phyloP scores from a whole-genome alignment of 352 stramenopile genomes.

The Phytophthora litchii region DNA sequence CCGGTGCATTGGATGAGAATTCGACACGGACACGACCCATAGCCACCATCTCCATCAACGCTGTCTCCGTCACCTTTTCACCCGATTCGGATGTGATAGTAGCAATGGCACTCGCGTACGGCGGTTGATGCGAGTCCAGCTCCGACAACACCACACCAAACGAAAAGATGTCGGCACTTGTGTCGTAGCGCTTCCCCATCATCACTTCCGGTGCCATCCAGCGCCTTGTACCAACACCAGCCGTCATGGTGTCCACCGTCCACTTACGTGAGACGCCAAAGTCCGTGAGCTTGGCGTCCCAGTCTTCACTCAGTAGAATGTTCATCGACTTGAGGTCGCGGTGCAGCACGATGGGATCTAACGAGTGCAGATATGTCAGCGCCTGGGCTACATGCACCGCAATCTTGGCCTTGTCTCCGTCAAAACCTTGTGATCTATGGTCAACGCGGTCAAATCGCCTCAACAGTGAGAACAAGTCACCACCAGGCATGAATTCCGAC shows the following conservation, averaged over 20 bases:
- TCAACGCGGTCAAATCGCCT: constrained; percentile 40
- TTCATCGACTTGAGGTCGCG: constrained; percentile 72
- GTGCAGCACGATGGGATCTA: constrained; percentile 48
- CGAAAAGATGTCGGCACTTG: constrained; percentile 55
- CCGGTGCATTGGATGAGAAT: constrained; percentile 35
- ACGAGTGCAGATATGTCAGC: constrained; percentile 59
- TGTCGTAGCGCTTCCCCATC: constrained; percentile 50
- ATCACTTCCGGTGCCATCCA: constrained; percentile 68
- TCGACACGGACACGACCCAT: constrained; percentile 32
- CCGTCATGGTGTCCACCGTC: constrained; percentile 54
- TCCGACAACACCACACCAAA: constrained; percentile 48
- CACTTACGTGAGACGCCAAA: constrained; percentile 56
- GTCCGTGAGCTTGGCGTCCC: constrained; percentile 58
- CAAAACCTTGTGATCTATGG: constrained; percentile 37
- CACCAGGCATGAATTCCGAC: constrained; percentile 59
- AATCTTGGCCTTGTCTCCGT: constrained; percentile 49
- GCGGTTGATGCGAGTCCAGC: constrained; percentile 39
- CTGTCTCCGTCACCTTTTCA: constrained; percentile 33
- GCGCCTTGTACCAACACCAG: constrained; percentile 38
- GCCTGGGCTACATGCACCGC: constrained; percentile 46
- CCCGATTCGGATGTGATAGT: constrained; percentile 33
- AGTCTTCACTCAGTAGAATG: constrained; percentile 41
- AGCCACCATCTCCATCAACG: constrained; percentile 42
- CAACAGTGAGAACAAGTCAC: constrained; percentile 50
- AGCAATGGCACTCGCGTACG: constrained; percentile 37